Evolutionary conservation across 129 eudicot genomes (phyloP).

Genomic region (Glebionis coronaria): DNA sequence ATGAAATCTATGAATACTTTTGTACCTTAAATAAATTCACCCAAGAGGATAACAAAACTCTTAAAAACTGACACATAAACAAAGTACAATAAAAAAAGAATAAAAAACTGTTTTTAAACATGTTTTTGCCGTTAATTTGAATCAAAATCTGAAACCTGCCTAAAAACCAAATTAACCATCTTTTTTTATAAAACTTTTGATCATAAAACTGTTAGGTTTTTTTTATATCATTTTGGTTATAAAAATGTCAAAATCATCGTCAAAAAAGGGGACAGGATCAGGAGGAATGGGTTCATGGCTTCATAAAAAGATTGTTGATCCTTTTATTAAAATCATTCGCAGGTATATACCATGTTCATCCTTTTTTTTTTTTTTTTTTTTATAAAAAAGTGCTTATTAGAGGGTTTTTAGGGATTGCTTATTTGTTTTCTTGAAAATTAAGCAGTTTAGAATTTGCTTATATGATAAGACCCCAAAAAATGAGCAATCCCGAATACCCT

Average conservation of each 20-base stretch:
- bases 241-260: constrained; percentile 25
- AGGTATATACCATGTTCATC: constrained; percentile 33
- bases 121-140: constrained; percentile 16
- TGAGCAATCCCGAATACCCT: too few species aligned
- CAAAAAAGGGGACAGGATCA: constrained; percentile 31
- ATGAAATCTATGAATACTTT: neutral
- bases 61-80: constrained; percentile 5
- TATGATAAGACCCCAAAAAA: too few species aligned
- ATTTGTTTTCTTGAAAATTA: too few species aligned
- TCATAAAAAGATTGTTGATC: constrained; percentile 53
- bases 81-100: constrained; percentile 2
- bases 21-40: constrained; percentile 9
- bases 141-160: constrained; percentile 13
- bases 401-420: too few species aligned
- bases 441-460: too few species aligned
- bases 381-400: too few species aligned
- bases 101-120: constrained; percentile 11
- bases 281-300: constrained; percentile 55
- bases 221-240: neutral
- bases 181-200: too few species aligned
- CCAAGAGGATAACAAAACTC: neutral
- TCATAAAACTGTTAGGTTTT: too few species aligned
- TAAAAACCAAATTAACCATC: constrained; percentile 16
- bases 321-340: constrained; percentile 67
- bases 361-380: neutral